Percentiles rank a stretch among this genome's conserved stretches.
Conservation (phyloP, 2,329 filamentous ascomycete genomes). For the Aureobasidium namibiae region DNA sequence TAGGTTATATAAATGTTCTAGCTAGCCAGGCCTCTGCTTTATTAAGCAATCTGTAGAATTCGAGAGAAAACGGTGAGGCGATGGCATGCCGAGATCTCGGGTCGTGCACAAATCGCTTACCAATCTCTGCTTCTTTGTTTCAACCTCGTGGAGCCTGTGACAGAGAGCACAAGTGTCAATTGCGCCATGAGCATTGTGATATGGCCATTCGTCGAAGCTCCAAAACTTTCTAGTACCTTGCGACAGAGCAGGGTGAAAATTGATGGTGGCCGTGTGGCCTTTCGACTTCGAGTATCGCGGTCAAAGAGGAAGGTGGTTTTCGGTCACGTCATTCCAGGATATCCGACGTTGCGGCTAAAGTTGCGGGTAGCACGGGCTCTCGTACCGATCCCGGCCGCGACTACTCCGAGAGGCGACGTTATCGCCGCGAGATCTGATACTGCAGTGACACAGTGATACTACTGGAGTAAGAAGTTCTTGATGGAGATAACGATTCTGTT, state of each 20-base stretch:
- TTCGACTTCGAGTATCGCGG: background rate
- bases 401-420: background rate
- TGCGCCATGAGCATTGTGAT: background rate
- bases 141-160: background rate
- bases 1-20: background rate
- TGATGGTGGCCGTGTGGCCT: background rate
- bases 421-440: background rate
- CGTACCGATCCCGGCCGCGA: background rate
- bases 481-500: background rate
- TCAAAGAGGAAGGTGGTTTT: background rate
- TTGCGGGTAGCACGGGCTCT: background rate
- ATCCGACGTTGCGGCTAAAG: slow-evolving; percentile 4
- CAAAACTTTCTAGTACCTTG: background rate
- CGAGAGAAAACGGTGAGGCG: slow-evolving; percentile 3
- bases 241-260: background rate
- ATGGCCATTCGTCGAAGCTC: too few relatives aligned
- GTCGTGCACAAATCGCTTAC: slow-evolving; percentile 4
- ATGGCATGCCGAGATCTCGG: background rate
- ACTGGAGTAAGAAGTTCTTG: background rate
- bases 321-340: background rate
- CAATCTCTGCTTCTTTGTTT: slow-evolving; percentile 5
- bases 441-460: too few relatives aligned
- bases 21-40: slow-evolving; percentile 4
- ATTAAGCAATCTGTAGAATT: slow-evolving; percentile 7
- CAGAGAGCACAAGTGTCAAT: background rate